These are phyloP conservation scores for Acer campestre DNA, from an alignment of 345 rosid genomes.

Conservation along the genomic window DNA sequence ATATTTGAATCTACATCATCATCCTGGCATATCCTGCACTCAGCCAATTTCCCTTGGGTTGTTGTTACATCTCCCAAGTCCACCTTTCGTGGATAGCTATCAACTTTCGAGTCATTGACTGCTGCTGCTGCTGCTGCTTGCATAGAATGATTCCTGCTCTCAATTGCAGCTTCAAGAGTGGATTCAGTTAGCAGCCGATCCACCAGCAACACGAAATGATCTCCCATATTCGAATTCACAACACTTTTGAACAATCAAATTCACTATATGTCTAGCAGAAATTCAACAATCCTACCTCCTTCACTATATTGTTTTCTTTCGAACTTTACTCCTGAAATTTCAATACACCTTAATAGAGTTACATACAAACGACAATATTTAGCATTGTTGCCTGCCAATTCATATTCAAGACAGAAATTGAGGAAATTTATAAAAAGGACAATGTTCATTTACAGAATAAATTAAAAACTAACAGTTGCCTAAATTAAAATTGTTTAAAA, in stretches of 20 bases:
- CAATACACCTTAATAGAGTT: not conserved
- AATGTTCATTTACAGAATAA: slow-evolving; percentile 10
- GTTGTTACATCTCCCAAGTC: slow-evolving; percentile 50
- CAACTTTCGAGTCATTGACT: slow-evolving; percentile 34
- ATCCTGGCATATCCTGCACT: slow-evolving; percentile 94
- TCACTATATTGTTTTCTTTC: slow-evolving; percentile 24
- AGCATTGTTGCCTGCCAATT: slow-evolving; percentile 1
- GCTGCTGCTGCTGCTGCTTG: slow-evolving; percentile 39
- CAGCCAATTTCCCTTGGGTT: slow-evolving; percentile 53
- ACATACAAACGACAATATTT: slow-evolving; percentile 2
- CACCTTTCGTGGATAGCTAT: slow-evolving; percentile 27
- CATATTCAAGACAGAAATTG: slow-evolving; percentile 6
- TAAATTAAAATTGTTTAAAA: not conserved
- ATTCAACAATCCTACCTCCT: slow-evolving; percentile 14
- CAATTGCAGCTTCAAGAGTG: slow-evolving; percentile 77
- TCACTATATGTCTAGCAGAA: slow-evolving; percentile 5
- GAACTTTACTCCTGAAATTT: slow-evolving; percentile 29
- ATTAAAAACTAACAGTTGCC: not conserved
- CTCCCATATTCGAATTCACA: slow-evolving; percentile 59
- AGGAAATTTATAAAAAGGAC: slow-evolving; percentile 12
- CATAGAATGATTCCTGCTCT: slow-evolving; percentile 58
- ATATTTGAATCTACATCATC: slow-evolving; percentile 80
- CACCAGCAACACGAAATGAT: slow-evolving; percentile 89
- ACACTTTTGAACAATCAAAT: slow-evolving; percentile 7
- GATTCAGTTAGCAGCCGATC: slow-evolving; percentile 88